These are phyloP conservation scores for Rhizophagus prolifer DNA, from an alignment of 192 early-diverging fungal species.

Conservation along the genomic window DNA sequence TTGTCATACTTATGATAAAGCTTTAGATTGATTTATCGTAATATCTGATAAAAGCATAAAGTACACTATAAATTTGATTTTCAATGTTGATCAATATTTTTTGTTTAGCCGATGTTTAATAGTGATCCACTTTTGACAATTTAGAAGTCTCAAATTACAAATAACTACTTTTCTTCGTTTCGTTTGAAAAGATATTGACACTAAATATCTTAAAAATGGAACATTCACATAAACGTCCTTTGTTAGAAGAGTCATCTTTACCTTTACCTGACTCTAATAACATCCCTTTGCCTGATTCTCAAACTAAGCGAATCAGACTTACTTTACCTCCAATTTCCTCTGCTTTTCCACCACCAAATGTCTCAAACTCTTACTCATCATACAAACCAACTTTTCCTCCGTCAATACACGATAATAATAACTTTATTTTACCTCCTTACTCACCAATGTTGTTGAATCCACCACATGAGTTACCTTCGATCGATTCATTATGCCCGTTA, in stretches of 20 bases:
- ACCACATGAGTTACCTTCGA: constrained; percentile 18
- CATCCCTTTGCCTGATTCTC: not conserved
- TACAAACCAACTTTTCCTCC: constrained; percentile 2
- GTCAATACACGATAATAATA: not conserved
- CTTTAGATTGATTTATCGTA: too few relatives aligned
- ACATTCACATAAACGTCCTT: constrained; percentile 15
- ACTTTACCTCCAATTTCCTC: constrained; percentile 18
- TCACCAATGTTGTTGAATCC: constrained; percentile 1
- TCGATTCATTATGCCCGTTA: constrained; percentile 12
- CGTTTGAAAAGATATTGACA: not conserved
- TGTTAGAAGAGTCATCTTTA: constrained; percentile 6
- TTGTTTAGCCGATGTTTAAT: not conserved
- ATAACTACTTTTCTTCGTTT: not conserved
- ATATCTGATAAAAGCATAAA: not conserved
- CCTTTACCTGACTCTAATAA: not conserved
- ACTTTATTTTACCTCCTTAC: not conserved
- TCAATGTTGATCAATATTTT: too few relatives aligned
- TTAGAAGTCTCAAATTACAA: too few relatives aligned
- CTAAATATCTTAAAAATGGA: constrained; percentile 3
- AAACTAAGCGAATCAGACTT: constrained; percentile 29
- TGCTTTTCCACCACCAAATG: not conserved
- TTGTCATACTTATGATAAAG: too few relatives aligned
- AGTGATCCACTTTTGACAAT: too few relatives aligned
- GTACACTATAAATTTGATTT: too few relatives aligned
- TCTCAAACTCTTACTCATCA: not conserved